These are phyloP conservation scores for Scheffersomyces lignosus DNA, from an alignment of 805 yeast species.

Conservation along the genomic window DNA sequence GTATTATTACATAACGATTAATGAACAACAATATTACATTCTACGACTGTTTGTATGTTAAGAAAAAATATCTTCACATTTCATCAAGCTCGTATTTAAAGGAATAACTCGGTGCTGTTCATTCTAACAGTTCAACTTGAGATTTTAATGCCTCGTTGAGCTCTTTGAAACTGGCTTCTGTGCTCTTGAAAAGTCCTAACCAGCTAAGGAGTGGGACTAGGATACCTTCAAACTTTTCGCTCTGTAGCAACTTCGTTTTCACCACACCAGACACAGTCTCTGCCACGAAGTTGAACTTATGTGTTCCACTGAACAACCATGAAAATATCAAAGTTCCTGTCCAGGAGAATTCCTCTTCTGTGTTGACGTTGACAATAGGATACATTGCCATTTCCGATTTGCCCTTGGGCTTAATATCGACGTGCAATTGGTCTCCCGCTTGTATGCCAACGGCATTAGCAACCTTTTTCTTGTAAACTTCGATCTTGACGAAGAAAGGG, in stretches of 20 bases:
- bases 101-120: no score
- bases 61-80: no score
- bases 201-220: neutral
- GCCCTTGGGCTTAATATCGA: neutral
- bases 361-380: neutral
- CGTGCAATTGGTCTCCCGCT: neutral
- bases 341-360: neutral
- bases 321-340: neutral
- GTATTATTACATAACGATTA: no score
- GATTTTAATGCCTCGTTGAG: neutral
- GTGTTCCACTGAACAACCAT: neutral
- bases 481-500: neutral
- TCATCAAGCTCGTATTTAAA: no score
- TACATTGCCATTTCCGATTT: neutral
- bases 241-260: neutral
- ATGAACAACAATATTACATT: no score
- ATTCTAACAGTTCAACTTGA: neutral
- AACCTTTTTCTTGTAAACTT: neutral
- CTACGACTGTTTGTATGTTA: no score
- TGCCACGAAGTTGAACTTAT: neutral
- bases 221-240: neutral
- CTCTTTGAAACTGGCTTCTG: slow-evolving; percentile 4
- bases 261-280: neutral
- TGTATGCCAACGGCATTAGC: neutral
- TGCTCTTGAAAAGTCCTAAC: neutral